A percentile compares a stretch with the other conserved stretches of the same genome.
Conservation (phyloP, 75 land plant species). For the Cunninghamia lanceolata region DNA sequence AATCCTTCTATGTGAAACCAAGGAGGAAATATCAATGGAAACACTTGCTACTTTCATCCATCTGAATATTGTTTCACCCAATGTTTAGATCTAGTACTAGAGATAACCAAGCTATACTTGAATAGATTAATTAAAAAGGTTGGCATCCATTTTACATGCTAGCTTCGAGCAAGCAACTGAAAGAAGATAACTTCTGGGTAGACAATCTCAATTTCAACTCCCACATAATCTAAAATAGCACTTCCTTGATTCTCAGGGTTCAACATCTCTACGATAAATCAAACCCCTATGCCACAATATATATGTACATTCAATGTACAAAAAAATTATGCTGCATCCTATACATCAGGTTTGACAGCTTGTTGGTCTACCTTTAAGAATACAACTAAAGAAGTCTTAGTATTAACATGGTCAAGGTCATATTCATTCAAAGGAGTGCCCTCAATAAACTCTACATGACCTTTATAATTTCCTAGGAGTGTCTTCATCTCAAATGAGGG, state of each 20-base stretch:
- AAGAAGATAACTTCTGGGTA: constrained; percentile 46
- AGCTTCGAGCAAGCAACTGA: constrained; percentile 46
- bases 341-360: constrained; percentile 45
- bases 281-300: constrained; percentile 35
- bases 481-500: constrained; percentile 48
- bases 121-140: constrained; percentile 41
- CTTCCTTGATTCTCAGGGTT: constrained; percentile 40
- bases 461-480: constrained; percentile 35
- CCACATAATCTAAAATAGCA: constrained; percentile 47
- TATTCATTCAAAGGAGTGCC: constrained; percentile 46
- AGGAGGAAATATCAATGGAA: constrained; percentile 36
- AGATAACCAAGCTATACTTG: constrained; percentile 26
- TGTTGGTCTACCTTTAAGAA: constrained; percentile 37
- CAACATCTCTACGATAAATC: constrained; percentile 44
- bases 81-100: constrained; percentile 8
- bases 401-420: constrained; percentile 44
- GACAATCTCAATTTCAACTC: constrained; percentile 40
- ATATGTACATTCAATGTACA: constrained; percentile 40
- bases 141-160: constrained; percentile 37
- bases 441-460: constrained; percentile 42
- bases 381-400: constrained; percentile 37
- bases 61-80: constrained; percentile 43
- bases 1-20: constrained; percentile 29
- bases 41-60: constrained; percentile 41
- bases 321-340: constrained; percentile 44